Evolutionary conservation across 768 basidiomycete genomes (phyloP).

Genomic region (Panaeolus cyanescens): DNA sequence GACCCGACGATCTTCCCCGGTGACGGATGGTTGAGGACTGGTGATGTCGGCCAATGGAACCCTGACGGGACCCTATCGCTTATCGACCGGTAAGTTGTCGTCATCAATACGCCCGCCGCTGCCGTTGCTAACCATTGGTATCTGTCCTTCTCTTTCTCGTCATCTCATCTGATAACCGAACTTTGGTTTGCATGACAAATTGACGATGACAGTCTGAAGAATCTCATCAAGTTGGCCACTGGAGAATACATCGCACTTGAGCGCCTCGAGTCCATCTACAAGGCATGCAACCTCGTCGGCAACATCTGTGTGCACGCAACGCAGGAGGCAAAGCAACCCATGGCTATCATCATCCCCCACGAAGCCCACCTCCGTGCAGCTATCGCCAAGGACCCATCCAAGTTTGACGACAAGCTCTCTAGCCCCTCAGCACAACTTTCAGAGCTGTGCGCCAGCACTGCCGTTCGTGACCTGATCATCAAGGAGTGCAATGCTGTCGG

Average conservation of each 20-base stretch:
- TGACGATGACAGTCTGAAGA: conserved; percentile 63
- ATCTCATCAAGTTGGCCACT: conserved; percentile 81
- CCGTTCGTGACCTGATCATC: conserved; percentile 62
- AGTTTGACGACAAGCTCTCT: conserved; percentile 23
- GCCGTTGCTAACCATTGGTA: background rate
- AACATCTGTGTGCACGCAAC: conserved; percentile 87
- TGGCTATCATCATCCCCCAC: conserved; percentile 85
- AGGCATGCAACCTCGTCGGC: conserved; percentile 73
- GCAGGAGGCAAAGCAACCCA: conserved; percentile 75
- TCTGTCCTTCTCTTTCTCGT: background rate
- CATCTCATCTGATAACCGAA: background rate
- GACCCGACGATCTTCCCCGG: conserved; percentile 83
- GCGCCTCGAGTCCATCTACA: conserved; percentile 85
- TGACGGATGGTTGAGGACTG: conserved; percentile 94
- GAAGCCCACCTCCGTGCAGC: conserved; percentile 69
- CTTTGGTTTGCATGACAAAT: background rate
- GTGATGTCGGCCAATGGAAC: conserved; percentile 96
- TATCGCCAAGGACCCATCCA: conserved; percentile 30
- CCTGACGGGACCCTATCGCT: conserved; percentile 84
- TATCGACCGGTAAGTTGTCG: conserved; percentile 74
- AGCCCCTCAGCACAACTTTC: conserved; percentile 44
- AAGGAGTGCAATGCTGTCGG: conserved; percentile 79
- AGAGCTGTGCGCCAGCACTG: conserved; percentile 56
- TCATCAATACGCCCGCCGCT: background rate
- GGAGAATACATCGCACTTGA: conserved; percentile 96